Evolutionary conservation across 2,329 filamentous ascomycete genomes (phyloP).

Genomic region (Cladophialophora chaetospira): DNA sequence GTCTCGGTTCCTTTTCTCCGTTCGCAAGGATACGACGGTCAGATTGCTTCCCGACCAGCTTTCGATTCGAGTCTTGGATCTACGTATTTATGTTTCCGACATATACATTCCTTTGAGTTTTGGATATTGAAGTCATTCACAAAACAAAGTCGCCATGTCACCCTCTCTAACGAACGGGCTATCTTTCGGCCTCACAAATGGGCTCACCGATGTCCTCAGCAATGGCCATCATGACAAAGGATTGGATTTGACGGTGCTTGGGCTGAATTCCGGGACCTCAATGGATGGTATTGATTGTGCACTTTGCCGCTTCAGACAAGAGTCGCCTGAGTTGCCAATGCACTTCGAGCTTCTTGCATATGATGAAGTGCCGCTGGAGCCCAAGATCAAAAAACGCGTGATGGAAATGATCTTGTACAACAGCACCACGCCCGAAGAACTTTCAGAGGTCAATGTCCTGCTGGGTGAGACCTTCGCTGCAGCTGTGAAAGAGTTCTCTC

Average conservation of each 20-base stretch:
- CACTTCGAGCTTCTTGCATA: conserved; percentile 61
- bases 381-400: conserved; percentile 57
- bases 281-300: conserved; percentile 64
- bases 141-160: conserved; percentile 13
- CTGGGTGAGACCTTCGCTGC: conserved; percentile 60
- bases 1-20: conserved; percentile 5
- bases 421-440: conserved; percentile 54
- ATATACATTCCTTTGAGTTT: conserved; percentile 4
- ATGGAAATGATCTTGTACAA: conserved; percentile 61
- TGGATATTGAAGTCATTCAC: conserved; percentile 1
- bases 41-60: background rate
- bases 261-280: conserved; percentile 56
- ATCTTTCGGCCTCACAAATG: conserved; percentile 3
- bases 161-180: conserved; percentile 9
- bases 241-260: conserved; percentile 57
- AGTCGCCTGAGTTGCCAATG: conserved; percentile 54
- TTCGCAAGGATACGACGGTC: background rate
- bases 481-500: conserved; percentile 55
- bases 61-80: conserved; percentile 3
- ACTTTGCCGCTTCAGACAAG: conserved; percentile 59
- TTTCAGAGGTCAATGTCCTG: conserved; percentile 60
- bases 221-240: conserved; percentile 32
- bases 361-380: conserved; percentile 58
- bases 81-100: conserved; percentile 7
- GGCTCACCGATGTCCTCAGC: conserved; percentile 17